Evolutionary conservation across 2,329 filamentous ascomycete genomes (phyloP).

Genomic region (Phaeosphaeria sp.): DNA sequence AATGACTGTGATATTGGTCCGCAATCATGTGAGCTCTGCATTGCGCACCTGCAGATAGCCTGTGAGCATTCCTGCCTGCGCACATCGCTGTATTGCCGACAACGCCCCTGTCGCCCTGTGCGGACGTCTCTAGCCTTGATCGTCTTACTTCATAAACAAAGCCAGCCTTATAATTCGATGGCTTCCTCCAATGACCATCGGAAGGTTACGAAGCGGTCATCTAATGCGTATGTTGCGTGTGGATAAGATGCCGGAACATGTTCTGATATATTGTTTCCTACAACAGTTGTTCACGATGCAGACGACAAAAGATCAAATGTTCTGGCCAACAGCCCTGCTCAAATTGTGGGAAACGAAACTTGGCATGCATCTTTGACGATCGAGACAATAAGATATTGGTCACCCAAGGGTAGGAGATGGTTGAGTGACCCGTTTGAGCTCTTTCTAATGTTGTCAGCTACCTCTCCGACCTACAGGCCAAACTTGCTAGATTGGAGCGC

Average conservation of each 20-base stretch:
- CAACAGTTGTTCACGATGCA: conserved; percentile 35
- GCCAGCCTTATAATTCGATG: not conserved
- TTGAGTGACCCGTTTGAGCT: not conserved
- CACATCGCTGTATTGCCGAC: not conserved
- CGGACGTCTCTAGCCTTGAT: not conserved
- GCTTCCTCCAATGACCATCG: not conserved
- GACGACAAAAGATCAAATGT: conserved; percentile 42
- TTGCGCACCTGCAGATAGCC: not conserved
- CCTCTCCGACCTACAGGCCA: conserved; percentile 32
- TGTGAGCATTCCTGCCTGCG: not conserved
- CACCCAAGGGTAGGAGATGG: conserved; percentile 28
- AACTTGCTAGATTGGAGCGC: conserved; percentile 26
- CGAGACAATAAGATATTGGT: conserved; percentile 41
- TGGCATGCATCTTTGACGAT: conserved; percentile 38
- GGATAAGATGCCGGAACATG: not conserved
- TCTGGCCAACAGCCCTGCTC: conserved; percentile 39
- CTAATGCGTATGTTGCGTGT: conserved; percentile 16
- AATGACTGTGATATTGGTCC: too few relatives aligned
- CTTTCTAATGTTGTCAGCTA: conserved; percentile 21
- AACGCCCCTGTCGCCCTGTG: not conserved
- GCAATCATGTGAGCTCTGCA: not conserved
- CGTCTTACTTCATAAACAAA: not conserved
- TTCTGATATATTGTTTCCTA: not conserved
- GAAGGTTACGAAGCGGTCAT: conserved; percentile 2
- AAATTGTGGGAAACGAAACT: conserved; percentile 33